phyloP scores from a whole-genome alignment of 2,329 filamentous ascomycete genomes.

The Akanthomyces lecanii region DNA sequence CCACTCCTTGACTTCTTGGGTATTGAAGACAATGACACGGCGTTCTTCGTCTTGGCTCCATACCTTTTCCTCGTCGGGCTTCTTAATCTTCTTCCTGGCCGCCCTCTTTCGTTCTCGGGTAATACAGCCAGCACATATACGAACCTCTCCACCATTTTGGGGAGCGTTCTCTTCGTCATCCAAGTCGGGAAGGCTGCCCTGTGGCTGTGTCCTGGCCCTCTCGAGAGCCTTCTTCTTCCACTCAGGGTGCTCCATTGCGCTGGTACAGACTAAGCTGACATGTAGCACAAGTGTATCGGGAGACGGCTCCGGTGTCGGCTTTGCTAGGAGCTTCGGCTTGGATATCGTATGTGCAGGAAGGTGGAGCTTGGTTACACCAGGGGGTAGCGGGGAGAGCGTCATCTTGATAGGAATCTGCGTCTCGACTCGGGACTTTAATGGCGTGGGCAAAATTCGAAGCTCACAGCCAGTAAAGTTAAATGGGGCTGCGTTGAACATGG shows the following conservation, averaged over 20 bases:
- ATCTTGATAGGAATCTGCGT: slow-evolving; percentile 91
- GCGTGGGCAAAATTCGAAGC: slow-evolving; percentile 62
- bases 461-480: slow-evolving; percentile 35
- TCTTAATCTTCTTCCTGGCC: slow-evolving; percentile 87
- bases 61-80: slow-evolving; percentile 83
- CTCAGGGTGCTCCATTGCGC: slow-evolving; percentile 74
- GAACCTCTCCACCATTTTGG: slow-evolving; percentile 86
- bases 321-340: slow-evolving; percentile 85
- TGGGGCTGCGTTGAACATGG: slow-evolving; percentile 23
- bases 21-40: slow-evolving; percentile 88
- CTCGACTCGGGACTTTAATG: slow-evolving; percentile 85
- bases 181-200: slow-evolving; percentile 32
- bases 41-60: slow-evolving; percentile 78
- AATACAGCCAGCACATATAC: slow-evolving; percentile 89
- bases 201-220: slow-evolving; percentile 41
- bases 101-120: slow-evolving; percentile 86
- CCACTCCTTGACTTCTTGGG: slow-evolving; percentile 82
- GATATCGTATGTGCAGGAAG: slow-evolving; percentile 88
- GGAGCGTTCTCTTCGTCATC: slow-evolving; percentile 66
- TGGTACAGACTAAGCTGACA: slow-evolving; percentile 84
- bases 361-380: slow-evolving; percentile 73
- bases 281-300: slow-evolving; percentile 75
- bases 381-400: slow-evolving; percentile 69
- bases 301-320: slow-evolving; percentile 59
- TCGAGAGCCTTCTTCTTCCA: slow-evolving; percentile 64